phyloP scores from a whole-genome alignment of 495 filamentous ascomycete genomes.

The Filosporella fistucella region DNA sequence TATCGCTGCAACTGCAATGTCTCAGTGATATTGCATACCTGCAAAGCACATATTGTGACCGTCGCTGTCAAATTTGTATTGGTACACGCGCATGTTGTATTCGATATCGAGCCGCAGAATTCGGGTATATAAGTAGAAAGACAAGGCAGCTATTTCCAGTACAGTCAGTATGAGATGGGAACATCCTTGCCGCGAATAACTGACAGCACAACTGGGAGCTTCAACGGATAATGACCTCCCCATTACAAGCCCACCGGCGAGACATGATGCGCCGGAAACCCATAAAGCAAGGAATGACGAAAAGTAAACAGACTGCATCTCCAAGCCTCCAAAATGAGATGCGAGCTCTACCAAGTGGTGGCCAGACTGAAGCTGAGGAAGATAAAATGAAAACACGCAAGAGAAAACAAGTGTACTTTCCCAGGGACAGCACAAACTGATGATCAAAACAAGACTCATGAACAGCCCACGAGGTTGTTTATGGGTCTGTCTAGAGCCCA shows the following conservation, averaged over 20 bases:
- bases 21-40: background rate
- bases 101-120: background rate
- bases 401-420: no score
- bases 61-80: background rate
- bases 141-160: background rate
- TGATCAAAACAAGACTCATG: no score
- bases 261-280: background rate
- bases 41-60: background rate
- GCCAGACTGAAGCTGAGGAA: no score
- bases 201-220: background rate
- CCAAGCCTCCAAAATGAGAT: no score
- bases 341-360: no score
- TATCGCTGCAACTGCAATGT: background rate
- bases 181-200: background rate
- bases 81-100: constrained; percentile 1
- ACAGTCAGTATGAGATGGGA: background rate
- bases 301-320: background rate
- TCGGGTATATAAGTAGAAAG: background rate
- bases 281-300: background rate
- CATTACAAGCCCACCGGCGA: background rate
- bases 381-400: no score
- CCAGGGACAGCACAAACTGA: no score
- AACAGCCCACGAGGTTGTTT: no score
- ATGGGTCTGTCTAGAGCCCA: no score
- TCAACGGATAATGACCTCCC: background rate